These are phyloP conservation scores for Calonectria pauciramosa DNA, from an alignment of 2,329 filamentous ascomycete species.

Conservation along the genomic window DNA sequence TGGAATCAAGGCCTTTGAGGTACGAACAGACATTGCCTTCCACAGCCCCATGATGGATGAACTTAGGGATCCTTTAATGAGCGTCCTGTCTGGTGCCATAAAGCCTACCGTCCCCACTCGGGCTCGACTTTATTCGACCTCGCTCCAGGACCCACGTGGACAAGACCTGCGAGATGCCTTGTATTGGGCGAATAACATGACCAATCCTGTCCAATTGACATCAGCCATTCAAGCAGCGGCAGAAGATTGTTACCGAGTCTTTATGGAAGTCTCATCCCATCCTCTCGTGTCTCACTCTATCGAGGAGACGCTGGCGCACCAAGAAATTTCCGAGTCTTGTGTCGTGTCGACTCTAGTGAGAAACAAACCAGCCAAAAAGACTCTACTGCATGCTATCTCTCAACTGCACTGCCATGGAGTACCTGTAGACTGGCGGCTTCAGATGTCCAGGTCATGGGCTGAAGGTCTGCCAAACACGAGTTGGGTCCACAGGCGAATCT, in stretches of 20 bases:
- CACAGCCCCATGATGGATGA: conserved; percentile 4
- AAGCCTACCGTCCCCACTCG: not conserved
- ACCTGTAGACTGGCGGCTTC: not conserved
- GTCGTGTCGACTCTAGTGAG: not conserved
- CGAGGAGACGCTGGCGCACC: not conserved
- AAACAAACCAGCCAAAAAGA: not conserved
- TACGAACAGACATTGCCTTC: not conserved
- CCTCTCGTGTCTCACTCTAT: not conserved
- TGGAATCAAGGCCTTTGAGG: not conserved
- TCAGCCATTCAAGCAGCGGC: not conserved
- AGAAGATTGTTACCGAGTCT: not conserved
- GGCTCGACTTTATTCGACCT: not conserved
- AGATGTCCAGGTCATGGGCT: not conserved
- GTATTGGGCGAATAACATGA: conserved; percentile 5
- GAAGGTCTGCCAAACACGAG: not conserved
- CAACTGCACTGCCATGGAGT: not conserved
- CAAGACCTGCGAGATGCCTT: not conserved
- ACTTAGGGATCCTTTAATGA: not conserved
- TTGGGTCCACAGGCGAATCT: not conserved
- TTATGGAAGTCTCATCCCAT: not conserved
- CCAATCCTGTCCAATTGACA: not conserved
- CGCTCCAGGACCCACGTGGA: not conserved
- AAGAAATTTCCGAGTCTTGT: not conserved
- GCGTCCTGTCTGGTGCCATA: not conserved
- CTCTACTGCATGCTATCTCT: not conserved